These are phyloP conservation scores for Aureobasidium sp. DNA, from an alignment of 2,329 filamentous ascomycete genomes.

Conservation along the genomic window DNA sequence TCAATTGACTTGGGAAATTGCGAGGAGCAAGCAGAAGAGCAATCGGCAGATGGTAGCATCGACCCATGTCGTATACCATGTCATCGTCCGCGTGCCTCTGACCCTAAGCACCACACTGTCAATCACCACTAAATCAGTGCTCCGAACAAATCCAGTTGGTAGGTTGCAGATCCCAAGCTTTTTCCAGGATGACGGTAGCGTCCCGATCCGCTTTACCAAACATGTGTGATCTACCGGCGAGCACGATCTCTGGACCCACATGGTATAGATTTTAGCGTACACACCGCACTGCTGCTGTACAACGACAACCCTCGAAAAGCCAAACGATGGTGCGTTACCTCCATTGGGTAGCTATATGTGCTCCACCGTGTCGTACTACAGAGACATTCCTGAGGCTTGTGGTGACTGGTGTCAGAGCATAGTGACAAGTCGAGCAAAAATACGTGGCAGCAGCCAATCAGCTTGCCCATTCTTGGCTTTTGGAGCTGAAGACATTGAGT, in stretches of 20 bases:
- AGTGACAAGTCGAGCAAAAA: neutral
- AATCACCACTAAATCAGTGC: neutral
- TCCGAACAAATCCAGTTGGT: neutral
- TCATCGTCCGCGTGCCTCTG: neutral
- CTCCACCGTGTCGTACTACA: neutral
- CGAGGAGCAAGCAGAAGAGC: neutral
- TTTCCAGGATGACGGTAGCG: neutral
- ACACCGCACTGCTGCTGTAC: neutral
- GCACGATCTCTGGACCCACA: constrained; percentile 5
- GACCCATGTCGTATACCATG: neutral
- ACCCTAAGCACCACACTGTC: neutral
- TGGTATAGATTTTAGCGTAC: neutral
- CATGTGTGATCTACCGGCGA: neutral
- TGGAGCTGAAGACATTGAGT: neutral
- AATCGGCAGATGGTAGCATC: neutral
- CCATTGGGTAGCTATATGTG: neutral
- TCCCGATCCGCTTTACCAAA: constrained; percentile 14
- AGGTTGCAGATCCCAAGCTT: neutral
- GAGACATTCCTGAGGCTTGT: neutral
- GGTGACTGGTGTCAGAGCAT: neutral
- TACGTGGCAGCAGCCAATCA: neutral
- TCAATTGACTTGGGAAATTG: neutral
- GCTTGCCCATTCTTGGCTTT: too few relatives aligned
- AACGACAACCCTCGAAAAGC: neutral
- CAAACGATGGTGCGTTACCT: neutral